Percentiles rank a stretch among this genome's conserved stretches.
Conservation (phyloP, 1,284 basidiomycete genomes). For the Fomitopsis pinicola region DNA sequence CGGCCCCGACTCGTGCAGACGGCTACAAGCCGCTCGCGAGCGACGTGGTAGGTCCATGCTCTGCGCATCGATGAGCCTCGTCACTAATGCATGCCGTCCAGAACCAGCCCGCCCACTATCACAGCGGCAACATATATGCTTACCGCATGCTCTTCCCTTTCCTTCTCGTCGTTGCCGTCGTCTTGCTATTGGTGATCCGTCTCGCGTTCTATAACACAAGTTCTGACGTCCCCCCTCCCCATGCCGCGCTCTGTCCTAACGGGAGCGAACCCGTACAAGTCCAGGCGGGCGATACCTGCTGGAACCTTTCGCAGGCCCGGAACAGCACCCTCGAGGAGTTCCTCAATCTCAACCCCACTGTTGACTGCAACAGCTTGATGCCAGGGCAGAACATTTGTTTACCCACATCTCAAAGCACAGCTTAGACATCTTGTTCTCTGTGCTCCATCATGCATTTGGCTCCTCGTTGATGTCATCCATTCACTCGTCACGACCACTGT, state of each 20-base stretch:
- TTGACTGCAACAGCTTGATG: constrained; percentile 53
- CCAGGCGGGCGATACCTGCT: constrained; percentile 64
- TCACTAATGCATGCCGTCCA: constrained; percentile 5
- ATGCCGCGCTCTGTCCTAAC: constrained; percentile 41
- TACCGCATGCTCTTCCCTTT: constrained; percentile 71
- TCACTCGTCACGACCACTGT: not conserved
- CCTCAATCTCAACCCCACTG: constrained; percentile 45
- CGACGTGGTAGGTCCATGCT: constrained; percentile 42
- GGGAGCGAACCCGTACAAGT: constrained; percentile 46
- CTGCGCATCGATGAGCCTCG: not conserved
- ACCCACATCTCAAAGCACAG: constrained; percentile 4
- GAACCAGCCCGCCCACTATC: constrained; percentile 23
- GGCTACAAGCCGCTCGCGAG: constrained; percentile 53
- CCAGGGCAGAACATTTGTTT: constrained; percentile 58
- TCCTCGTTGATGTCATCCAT: not conserved
- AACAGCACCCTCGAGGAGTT: constrained; percentile 54
- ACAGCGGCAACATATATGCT: constrained; percentile 29
- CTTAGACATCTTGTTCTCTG: not conserved
- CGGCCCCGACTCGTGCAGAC: constrained; percentile 42
- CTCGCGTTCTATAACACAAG: constrained; percentile 42
- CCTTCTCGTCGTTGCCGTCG: constrained; percentile 63
- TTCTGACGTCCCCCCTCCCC: constrained; percentile 18
- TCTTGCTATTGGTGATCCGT: constrained; percentile 64
- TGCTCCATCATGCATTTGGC: not conserved
- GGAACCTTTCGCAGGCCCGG: constrained; percentile 53